These are phyloP conservation scores for Erigeron canadensis DNA, from an alignment of 129 eudicot genomes.

Conservation along the genomic window DNA sequence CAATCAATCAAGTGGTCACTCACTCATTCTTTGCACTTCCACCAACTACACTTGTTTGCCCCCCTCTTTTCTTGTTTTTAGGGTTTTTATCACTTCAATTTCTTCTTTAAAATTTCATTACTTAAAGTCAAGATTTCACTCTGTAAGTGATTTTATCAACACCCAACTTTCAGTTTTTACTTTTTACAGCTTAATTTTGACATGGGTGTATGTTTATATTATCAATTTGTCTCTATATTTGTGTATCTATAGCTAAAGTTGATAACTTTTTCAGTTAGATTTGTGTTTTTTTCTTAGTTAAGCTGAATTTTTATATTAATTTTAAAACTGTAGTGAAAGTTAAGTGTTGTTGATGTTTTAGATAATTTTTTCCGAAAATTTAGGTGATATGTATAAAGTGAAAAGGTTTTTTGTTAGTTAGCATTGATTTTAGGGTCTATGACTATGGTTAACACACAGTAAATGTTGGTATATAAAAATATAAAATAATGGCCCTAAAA, in stretches of 20 bases:
- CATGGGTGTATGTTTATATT: not conserved
- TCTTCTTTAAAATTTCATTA: slow-evolving; percentile 6
- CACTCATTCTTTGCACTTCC: slow-evolving; percentile 36
- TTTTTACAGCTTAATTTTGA: slow-evolving; percentile 14
- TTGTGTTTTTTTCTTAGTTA: slow-evolving; percentile 4
- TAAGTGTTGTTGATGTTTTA: slow-evolving; percentile 6
- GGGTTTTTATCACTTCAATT: slow-evolving; percentile 39
- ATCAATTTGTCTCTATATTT: not conserved
- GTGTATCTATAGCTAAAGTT: slow-evolving; percentile 1
- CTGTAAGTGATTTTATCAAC: slow-evolving; percentile 19
- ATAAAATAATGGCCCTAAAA: not conserved
- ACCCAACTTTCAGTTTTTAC: not conserved
- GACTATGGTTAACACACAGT: no score
- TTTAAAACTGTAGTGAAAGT: slow-evolving; percentile 6
- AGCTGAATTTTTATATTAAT: slow-evolving; percentile 8
- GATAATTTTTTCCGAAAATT: slow-evolving; percentile 17
- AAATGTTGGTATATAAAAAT: not conserved
- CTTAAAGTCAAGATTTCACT: not conserved
- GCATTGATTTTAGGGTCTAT: not conserved
- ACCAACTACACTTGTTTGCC: slow-evolving; percentile 32
- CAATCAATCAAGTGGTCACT: slow-evolving; percentile 21
- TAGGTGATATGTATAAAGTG: slow-evolving; percentile 10
- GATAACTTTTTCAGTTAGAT: not conserved
- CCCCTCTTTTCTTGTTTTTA: slow-evolving; percentile 28
- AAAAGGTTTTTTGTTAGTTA: not conserved